A percentile compares a stretch with the other conserved stretches of the same genome.
Evolutionary conservation across 78 protist genomes (phyloP).

Genomic region (Guillardia theta): DNA sequence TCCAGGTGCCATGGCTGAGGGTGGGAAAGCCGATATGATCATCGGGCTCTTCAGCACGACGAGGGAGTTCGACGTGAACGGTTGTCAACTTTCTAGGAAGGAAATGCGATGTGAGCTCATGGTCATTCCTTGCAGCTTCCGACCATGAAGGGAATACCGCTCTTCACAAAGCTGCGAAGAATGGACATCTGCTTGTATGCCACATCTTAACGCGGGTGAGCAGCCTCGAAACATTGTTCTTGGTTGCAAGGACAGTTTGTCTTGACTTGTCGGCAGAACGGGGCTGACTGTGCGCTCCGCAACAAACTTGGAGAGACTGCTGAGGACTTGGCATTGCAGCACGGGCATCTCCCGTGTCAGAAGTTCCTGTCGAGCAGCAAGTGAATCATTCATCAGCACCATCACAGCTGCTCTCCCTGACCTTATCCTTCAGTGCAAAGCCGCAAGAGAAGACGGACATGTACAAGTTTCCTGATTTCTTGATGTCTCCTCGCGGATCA

Average conservation of each 20-base stretch:
- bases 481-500: background rate
- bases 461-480: background rate
- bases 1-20: background rate
- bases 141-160: background rate
- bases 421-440: background rate
- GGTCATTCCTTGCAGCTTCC: background rate
- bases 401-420: background rate
- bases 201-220: background rate
- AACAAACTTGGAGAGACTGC: background rate
- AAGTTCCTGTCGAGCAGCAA: background rate
- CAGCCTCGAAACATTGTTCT: background rate
- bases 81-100: background rate
- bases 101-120: background rate
- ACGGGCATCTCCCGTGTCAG: background rate
- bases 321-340: background rate
- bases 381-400: background rate
- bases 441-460: background rate
- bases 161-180: background rate
- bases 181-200: background rate
- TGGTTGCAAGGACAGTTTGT: background rate
- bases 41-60: background rate
- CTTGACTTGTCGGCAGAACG: background rate
- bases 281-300: background rate
- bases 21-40: background rate
- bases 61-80: conserved; percentile 4